These are phyloP conservation scores for Piloderma croceum DNA, from an alignment of 768 basidiomycete genomes.

Conservation along the genomic window DNA sequence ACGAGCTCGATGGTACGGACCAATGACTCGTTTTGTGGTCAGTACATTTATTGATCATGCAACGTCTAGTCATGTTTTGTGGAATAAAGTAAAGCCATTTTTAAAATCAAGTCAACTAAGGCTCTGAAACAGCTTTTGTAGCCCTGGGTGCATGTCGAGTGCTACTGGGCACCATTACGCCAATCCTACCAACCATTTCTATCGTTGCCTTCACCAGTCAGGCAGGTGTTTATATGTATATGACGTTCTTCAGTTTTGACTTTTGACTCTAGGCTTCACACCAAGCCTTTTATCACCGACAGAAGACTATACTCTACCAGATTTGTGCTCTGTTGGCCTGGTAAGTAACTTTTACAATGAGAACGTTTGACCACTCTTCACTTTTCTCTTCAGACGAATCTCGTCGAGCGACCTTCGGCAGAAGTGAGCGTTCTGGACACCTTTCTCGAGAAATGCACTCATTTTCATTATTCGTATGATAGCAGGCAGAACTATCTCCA, in stretches of 20 bases:
- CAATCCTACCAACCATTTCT: constrained; percentile 79
- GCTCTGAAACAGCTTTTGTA: constrained; percentile 18
- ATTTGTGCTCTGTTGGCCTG: constrained; percentile 55
- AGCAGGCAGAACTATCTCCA: constrained; percentile 52
- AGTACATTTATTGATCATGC: neutral
- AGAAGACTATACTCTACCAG: constrained; percentile 59
- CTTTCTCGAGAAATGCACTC: neutral
- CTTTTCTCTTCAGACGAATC: constrained; percentile 54
- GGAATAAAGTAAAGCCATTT: constrained; percentile 67
- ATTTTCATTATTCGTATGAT: neutral
- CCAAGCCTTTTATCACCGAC: constrained; percentile 42
- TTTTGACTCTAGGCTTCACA: constrained; percentile 42
- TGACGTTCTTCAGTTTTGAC: neutral
- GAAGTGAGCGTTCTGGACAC: constrained; percentile 37
- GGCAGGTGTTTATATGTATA: constrained; percentile 31
- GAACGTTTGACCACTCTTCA: neutral
- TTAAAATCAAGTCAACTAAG: neutral
- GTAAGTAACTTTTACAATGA: constrained; percentile 36
- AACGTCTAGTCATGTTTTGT: constrained; percentile 63
- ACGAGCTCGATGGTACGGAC: constrained; percentile 51
- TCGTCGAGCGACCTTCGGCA: constrained; percentile 63
- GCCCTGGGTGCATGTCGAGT: constrained; percentile 66
- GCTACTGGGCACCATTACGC: constrained; percentile 74
- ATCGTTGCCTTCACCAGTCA: constrained; percentile 63
- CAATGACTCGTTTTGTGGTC: constrained; percentile 2